phyloP scores from a whole-genome alignment of 192 early-diverging fungal species.

The Backusella liffmaniae region DNA sequence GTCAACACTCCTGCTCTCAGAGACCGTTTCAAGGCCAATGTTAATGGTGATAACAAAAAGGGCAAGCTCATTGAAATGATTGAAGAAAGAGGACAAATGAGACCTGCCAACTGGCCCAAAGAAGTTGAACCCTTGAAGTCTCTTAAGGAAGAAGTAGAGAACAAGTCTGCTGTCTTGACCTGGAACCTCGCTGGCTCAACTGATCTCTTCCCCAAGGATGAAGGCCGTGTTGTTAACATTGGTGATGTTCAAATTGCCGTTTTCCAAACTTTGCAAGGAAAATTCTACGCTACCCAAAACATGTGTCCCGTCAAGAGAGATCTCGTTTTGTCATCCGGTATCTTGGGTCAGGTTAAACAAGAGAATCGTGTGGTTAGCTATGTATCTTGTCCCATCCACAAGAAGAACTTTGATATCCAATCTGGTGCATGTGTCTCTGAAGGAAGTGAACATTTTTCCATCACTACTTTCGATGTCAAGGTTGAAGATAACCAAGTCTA shows the following conservation, averaged over 20 bases:
- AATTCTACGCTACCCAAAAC: conserved; percentile 72
- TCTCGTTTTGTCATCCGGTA: conserved; percentile 59
- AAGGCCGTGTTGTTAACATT: conserved; percentile 51
- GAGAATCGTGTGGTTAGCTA: conserved; percentile 40
- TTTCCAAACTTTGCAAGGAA: conserved; percentile 42
- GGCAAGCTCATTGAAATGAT: conserved; percentile 53
- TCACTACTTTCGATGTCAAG: conserved; percentile 62
- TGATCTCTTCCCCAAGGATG: conserved; percentile 44
- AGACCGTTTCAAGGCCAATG: conserved; percentile 59
- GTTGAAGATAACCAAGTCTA: conserved; percentile 43
- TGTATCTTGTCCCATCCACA: conserved; percentile 70
- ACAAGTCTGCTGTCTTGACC: conserved; percentile 2
- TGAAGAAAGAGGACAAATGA: conserved; percentile 58
- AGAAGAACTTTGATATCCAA: conserved; percentile 54
- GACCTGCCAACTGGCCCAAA: conserved; percentile 64
- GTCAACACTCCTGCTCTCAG: conserved; percentile 56
- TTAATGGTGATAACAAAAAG: conserved; percentile 51
- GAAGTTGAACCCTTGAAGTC: conserved; percentile 24
- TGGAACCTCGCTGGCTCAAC: conserved; percentile 42
- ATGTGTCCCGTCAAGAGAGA: conserved; percentile 79
- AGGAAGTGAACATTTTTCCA: conserved; percentile 38
- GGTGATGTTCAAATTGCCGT: conserved; percentile 68
- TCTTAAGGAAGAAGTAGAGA: conserved; percentile 18
- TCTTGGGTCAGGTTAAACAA: conserved; percentile 47
- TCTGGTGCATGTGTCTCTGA: conserved; percentile 49